Evolutionary conservation across 164 flowering plant species (phyloP).

Genomic region (Echeveria elegans): DNA sequence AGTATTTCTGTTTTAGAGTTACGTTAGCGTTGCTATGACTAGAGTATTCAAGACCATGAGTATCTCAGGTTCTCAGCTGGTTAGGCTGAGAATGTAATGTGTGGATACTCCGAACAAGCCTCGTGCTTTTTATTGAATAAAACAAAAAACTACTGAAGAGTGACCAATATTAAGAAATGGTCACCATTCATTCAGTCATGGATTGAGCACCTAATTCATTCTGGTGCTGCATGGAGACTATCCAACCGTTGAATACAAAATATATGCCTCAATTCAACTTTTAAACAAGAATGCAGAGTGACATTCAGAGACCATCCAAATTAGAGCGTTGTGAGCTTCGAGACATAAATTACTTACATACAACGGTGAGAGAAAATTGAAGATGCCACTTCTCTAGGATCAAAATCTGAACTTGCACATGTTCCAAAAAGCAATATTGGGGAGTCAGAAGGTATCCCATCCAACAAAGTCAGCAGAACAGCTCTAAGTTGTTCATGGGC

Average conservation of each 20-base stretch:
- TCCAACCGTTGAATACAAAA: neutral
- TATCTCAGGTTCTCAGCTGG: no score
- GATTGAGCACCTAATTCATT: neutral
- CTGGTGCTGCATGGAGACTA: neutral
- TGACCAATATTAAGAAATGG: neutral
- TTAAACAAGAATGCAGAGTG: neutral
- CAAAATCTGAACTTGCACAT: conserved; percentile 24
- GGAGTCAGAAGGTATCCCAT: conserved; percentile 83
- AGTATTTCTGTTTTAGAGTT: no score
- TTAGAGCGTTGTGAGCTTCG: neutral
- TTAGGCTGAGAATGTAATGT: no score
- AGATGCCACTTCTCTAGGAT: conserved; percentile 11
- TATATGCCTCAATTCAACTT: neutral
- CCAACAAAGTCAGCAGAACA: conserved; percentile 72
- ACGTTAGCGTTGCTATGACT: no score
- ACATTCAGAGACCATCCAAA: neutral
- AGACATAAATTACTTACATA: conserved; percentile 45
- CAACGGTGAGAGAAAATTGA: conserved; percentile 57
- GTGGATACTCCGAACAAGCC: no score
- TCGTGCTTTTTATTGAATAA: no score
- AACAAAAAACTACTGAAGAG: no score
- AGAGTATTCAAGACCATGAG: no score
- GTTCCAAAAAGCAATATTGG: conserved; percentile 84
- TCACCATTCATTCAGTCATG: neutral
- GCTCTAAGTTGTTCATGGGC: conserved; percentile 96